Evolutionary conservation across 257 asterid genomes (phyloP), one percentile per base, ranked within the genome.

Genomic region (Coffea eugenioides): DNA sequence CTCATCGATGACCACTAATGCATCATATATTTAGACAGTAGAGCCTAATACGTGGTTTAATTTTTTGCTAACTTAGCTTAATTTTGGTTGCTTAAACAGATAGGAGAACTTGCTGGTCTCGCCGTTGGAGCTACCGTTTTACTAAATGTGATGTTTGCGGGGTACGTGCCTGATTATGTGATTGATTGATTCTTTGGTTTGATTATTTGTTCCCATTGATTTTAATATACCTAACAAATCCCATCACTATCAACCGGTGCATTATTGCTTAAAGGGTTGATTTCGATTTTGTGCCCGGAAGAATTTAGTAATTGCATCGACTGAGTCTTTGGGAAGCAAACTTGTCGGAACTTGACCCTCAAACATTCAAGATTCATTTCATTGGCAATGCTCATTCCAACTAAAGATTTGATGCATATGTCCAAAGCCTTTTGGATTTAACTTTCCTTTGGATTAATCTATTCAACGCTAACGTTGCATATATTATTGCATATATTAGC

Each of bases 71-170:
- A 13, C 67, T 67, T 56, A 16, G 52, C 49, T 73, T 72, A 23
- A 2, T 43, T 56, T 8, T 43, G 43, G n/a, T 59, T 77, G 71
- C 43, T 4, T 71, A 67, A 86, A 81, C 82, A 94, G 98, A 94
- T 94, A 56, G 98, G 98, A 59, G 98, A 94, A 82, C 95, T 94
- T 70, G 98, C 97, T 34, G 98, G 98, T n/a, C 85, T 94, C 23
- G 98, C 98, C 1, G 90, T 94, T 85, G 98, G 98, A 82, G 89
- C 98, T 75, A 92, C 97, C 76, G 85, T 94, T 76, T 81, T 93
- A 83, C 95, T 93, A 3, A 94, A 94, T 83, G 97, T 93, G 8
- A 92, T 94, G 97, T 84, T 93, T 77, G 95, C 97, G 11, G 98
- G 94, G 98, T 94, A 80, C 23, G 88, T 83, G 57, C 41, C 46